Percentiles rank a stretch among this genome's conserved stretches.
Evolutionary conservation across 768 basidiomycete genomes (phyloP).

Genomic region (Russula dissimulans): DNA sequence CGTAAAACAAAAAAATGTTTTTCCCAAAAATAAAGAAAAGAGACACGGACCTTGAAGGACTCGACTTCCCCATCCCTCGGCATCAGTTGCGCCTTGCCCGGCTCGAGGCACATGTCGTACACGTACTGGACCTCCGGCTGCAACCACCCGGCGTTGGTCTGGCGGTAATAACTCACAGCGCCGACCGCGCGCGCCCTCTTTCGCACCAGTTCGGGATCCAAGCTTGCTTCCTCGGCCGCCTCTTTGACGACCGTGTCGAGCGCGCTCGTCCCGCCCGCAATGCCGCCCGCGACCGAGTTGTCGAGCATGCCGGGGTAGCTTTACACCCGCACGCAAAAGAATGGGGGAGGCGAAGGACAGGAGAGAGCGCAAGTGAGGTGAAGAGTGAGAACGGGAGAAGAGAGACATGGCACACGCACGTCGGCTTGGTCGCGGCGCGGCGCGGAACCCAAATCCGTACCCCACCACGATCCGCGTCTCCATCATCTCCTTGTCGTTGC

Average conservation of each 20-base stretch:
- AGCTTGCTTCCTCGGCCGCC: slow-evolving; percentile 86
- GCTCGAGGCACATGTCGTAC: slow-evolving; percentile 73
- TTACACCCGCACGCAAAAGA: neutral
- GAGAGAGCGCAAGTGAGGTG: neutral
- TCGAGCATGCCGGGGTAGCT: slow-evolving; percentile 85
- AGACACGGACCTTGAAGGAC: slow-evolving; percentile 63
- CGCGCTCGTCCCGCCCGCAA: slow-evolving; percentile 64
- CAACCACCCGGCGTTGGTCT: slow-evolving; percentile 62
- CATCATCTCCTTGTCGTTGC: slow-evolving; percentile 25
- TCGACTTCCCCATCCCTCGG: slow-evolving; percentile 93
- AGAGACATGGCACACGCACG: slow-evolving; percentile 39
- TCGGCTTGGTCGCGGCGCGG: slow-evolving; percentile 78
- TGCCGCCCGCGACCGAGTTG: slow-evolving; percentile 89
- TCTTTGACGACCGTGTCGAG: slow-evolving; percentile 82
- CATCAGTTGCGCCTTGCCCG: slow-evolving; percentile 45
- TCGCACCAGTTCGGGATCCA: slow-evolving; percentile 55
- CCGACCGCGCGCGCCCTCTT: slow-evolving; percentile 53
- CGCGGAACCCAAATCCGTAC: slow-evolving; percentile 82
- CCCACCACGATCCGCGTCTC: slow-evolving; percentile 20
- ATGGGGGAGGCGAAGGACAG: neutral
- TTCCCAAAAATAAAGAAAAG: neutral
- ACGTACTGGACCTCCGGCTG: slow-evolving; percentile 86
- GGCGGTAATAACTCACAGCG: slow-evolving; percentile 73
- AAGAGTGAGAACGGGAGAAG: neutral
- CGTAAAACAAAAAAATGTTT: neutral